Conservation (phyloP, 352 stramenopile species). For the Phytophthora sp. region DNA sequence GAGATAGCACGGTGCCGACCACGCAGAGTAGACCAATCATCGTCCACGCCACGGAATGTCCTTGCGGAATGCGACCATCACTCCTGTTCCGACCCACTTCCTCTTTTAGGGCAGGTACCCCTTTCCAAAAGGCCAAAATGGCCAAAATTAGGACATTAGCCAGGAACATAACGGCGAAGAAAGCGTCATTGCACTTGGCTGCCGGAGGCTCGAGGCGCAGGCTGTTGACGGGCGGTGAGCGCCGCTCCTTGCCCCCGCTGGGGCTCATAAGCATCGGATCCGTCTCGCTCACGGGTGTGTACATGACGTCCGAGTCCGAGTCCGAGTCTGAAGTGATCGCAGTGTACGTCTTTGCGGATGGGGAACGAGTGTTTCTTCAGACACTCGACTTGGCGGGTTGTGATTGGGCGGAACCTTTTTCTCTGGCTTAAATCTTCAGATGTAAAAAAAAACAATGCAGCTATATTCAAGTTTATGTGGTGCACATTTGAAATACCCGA, state of each 20-base stretch:
- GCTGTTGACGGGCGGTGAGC: conserved; percentile 48
- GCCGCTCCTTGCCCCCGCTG: conserved; percentile 39
- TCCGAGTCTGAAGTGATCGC: conserved; percentile 27
- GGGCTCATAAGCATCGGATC: conserved; percentile 80
- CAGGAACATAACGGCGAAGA: conserved; percentile 80
- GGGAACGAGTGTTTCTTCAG: conserved; percentile 4
- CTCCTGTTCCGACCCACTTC: conserved; percentile 37
- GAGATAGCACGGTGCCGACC: conserved; percentile 60
- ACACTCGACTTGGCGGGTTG: background rate
- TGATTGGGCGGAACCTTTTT: conserved; percentile 21
- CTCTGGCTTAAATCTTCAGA: conserved; percentile 14
- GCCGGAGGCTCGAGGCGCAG: conserved; percentile 66
- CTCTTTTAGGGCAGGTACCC: conserved; percentile 60
- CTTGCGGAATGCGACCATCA: conserved; percentile 32
- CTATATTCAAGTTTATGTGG: conserved; percentile 18
- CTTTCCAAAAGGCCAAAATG: conserved; percentile 74
- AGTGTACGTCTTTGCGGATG: conserved; percentile 24
- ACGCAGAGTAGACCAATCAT: conserved; percentile 59
- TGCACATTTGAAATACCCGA: background rate
- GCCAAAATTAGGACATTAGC: conserved; percentile 62
- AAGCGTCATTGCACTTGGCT: conserved; percentile 73
- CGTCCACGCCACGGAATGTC: conserved; percentile 59
- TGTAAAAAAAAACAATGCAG: background rate
- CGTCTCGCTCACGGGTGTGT: conserved; percentile 68
- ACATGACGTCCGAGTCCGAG: conserved; percentile 59